phyloP scores from a whole-genome alignment of 495 filamentous ascomycete genomes.

The Evernia prunastri region DNA sequence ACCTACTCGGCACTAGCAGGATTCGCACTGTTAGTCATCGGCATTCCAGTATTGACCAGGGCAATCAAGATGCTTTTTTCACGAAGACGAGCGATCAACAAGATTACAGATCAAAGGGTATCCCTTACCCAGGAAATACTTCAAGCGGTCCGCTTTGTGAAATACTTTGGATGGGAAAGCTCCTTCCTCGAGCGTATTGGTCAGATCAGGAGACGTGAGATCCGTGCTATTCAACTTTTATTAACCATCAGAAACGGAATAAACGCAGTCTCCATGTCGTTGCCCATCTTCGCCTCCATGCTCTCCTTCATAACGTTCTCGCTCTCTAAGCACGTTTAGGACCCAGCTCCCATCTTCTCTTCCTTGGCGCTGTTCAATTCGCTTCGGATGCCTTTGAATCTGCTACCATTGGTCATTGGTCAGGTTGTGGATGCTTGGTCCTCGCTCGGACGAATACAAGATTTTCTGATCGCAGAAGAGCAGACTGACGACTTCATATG shows the following conservation, averaged over 20 bases:
- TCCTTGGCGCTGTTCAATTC: conserved; percentile 90
- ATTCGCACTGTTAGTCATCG: conserved; percentile 72
- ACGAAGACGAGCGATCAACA: conserved; percentile 73
- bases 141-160: conserved; percentile 86
- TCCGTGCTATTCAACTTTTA: conserved; percentile 69
- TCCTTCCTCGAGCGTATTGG: conserved; percentile 73
- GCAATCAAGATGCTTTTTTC: conserved; percentile 66
- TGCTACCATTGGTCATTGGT: conserved; percentile 81
- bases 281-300: conserved; percentile 93
- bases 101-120: conserved; percentile 85
- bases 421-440: conserved; percentile 85
- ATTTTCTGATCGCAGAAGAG: conserved; percentile 82
- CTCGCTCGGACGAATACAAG: conserved; percentile 74
- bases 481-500: conserved; percentile 63
- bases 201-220: conserved; percentile 65
- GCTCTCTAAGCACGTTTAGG: conserved; percentile 61
- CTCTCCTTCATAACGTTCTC: conserved; percentile 90
- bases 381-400: conserved; percentile 79
- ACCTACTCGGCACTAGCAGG: conserved; percentile 84
- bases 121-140: conserved; percentile 89
- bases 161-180: conserved; percentile 91
- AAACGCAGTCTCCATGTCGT: conserved; percentile 66
- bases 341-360: conserved; percentile 79
- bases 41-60: conserved; percentile 64
- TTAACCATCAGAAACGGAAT: conserved; percentile 78